A percentile compares a stretch with the other conserved stretches of the same genome.
Evolutionary conservation across 768 basidiomycete genomes (phyloP).

Genomic region (Termitomyces eurrhizus): DNA sequence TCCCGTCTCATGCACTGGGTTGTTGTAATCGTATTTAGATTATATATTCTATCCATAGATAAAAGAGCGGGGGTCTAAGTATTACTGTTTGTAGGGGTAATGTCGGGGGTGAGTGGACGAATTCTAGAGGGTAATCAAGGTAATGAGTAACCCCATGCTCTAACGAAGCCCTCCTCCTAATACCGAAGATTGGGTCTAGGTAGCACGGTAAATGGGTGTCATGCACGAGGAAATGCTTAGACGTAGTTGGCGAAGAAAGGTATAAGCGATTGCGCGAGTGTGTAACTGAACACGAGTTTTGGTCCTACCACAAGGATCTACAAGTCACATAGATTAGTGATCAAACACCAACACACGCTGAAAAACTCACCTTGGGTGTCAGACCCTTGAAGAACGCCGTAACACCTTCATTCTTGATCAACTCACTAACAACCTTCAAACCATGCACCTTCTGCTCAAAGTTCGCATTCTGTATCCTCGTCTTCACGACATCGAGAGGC

Average conservation of each 20-base stretch:
- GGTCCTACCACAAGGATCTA: conserved; percentile 95
- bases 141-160: neutral
- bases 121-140: neutral
- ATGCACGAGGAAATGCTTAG: conserved; percentile 25
- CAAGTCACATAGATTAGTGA: neutral
- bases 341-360: neutral
- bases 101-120: too few relatives aligned
- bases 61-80: neutral
- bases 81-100: neutral
- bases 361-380: conserved; percentile 78
- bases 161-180: conserved; percentile 1
- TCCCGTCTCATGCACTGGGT: too few relatives aligned
- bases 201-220: neutral
- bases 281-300: conserved; percentile 98
- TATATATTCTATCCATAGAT: conserved; percentile 2
- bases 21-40: neutral
- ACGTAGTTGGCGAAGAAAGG: conserved; percentile 88
- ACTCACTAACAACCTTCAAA: conserved; percentile 74
- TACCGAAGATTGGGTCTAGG: neutral
- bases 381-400: conserved; percentile 93
- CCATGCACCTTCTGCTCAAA: conserved; percentile 86
- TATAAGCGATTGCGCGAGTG: conserved; percentile 93
- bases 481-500: conserved; percentile 94
- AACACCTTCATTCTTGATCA: conserved; percentile 82
- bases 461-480: conserved; percentile 97